These are phyloP conservation scores for Comarum palustre DNA, from an alignment of 306 rosid species.

Conservation along the genomic window DNA sequence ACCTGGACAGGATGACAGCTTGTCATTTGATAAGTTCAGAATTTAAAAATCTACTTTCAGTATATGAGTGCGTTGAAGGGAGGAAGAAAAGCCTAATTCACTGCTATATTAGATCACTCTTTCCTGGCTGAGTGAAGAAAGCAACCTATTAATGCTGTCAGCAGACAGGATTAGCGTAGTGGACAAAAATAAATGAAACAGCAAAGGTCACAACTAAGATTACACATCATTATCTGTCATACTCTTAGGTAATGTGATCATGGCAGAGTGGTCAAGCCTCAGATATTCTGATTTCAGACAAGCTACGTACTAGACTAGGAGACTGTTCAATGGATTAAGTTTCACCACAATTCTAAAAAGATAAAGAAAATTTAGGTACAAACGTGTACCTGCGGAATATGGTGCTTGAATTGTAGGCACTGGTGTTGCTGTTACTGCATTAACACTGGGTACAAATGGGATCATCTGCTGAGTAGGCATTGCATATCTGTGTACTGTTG, in stretches of 20 bases:
- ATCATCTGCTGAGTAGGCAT: slow-evolving; percentile 77
- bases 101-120: neutral
- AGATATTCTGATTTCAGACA: neutral
- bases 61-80: neutral
- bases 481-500: slow-evolving; percentile 69
- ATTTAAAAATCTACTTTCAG: neutral
- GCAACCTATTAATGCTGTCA: neutral
- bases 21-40: neutral
- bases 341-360: neutral
- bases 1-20: neutral
- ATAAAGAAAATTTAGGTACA: slow-evolving; percentile 13
- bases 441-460: slow-evolving; percentile 74
- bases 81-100: neutral
- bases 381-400: slow-evolving; percentile 63
- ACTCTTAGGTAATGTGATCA: neutral
- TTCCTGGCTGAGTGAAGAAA: neutral
- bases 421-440: slow-evolving; percentile 65
- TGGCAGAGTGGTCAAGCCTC: neutral
- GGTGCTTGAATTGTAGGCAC: slow-evolving; percentile 78
- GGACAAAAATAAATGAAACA: neutral
- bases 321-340: neutral
- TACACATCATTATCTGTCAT: neutral
- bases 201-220: neutral
- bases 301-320: neutral
- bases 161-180: neutral